Percentiles rank a stretch among this genome's conserved stretches.
Evolutionary conservation across 177 flowering plant species (phyloP).

Genomic region (Vitis hybrid): DNA sequence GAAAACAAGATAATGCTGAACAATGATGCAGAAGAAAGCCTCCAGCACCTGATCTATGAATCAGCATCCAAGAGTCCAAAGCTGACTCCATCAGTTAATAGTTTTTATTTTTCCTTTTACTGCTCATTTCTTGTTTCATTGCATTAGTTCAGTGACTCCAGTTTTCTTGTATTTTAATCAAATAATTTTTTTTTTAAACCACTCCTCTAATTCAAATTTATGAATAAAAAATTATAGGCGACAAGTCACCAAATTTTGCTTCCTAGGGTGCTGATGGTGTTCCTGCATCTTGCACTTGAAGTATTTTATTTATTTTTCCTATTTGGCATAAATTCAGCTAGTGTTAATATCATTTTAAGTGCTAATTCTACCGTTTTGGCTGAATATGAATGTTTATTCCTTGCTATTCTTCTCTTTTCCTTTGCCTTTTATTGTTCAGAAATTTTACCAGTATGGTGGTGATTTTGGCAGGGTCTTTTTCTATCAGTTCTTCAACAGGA

Average conservation of each 20-base stretch:
- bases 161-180: conserved; percentile 1
- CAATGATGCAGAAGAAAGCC: conserved; percentile 63
- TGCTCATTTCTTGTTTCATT: background rate
- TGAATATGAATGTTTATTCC: background rate
- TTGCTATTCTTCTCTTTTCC: background rate
- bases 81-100: conserved; percentile 84
- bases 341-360: background rate
- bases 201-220: too few species aligned
- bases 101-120: conserved; percentile 1
- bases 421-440: background rate
- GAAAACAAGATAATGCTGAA: conserved; percentile 37
- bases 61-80: conserved; percentile 68
- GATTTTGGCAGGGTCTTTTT: conserved; percentile 66
- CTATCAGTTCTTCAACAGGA: conserved; percentile 74
- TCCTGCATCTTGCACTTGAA: background rate
- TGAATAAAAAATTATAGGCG: background rate
- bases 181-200: too few species aligned
- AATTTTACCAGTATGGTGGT: conserved; percentile 7
- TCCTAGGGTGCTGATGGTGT: background rate
- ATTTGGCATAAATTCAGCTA: background rate
- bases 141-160: background rate
- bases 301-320: background rate
- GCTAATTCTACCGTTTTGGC: background rate
- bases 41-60: conserved; percentile 62
- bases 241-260: background rate